Evolutionary conservation across 2,329 filamentous ascomycete genomes (phyloP).

Genomic region (Ophiosphaerella korrae): DNA sequence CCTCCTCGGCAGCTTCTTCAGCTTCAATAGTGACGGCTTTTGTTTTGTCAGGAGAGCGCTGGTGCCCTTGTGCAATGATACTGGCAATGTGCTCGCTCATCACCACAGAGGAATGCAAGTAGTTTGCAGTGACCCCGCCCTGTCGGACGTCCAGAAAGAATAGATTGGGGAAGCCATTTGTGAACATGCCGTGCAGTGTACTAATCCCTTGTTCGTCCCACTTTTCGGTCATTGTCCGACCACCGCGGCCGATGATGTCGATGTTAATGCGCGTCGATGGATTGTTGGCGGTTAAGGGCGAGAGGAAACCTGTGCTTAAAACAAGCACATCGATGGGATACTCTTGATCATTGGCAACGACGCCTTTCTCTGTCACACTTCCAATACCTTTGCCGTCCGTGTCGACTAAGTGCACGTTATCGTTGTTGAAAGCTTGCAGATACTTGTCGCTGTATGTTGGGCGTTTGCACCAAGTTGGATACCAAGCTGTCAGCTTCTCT

Average conservation of each 20-base stretch:
- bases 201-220: constrained; percentile 51
- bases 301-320: constrained; percentile 50
- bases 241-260: constrained; percentile 50
- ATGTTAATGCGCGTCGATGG: constrained; percentile 26
- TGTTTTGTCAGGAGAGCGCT: neutral
- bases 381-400: constrained; percentile 60
- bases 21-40: constrained; percentile 7
- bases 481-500: constrained; percentile 61
- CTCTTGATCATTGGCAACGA: constrained; percentile 54
- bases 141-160: constrained; percentile 13
- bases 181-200: constrained; percentile 50
- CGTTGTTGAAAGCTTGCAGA: constrained; percentile 61
- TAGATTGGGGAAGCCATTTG: constrained; percentile 25
- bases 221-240: constrained; percentile 47
- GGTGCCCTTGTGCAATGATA: constrained; percentile 2
- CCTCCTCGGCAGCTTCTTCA: constrained; percentile 7
- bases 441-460: constrained; percentile 65
- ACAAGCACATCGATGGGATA: constrained; percentile 56
- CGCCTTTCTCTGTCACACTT: constrained; percentile 50
- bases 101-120: constrained; percentile 6
- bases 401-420: constrained; percentile 64
- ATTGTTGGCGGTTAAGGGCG: constrained; percentile 2
- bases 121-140: constrained; percentile 7
- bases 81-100: constrained; percentile 13
- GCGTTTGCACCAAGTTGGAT: constrained; percentile 65